Evolutionary conservation across 306 rosid species (phyloP).

Genomic region (Calophaca sinica): DNA sequence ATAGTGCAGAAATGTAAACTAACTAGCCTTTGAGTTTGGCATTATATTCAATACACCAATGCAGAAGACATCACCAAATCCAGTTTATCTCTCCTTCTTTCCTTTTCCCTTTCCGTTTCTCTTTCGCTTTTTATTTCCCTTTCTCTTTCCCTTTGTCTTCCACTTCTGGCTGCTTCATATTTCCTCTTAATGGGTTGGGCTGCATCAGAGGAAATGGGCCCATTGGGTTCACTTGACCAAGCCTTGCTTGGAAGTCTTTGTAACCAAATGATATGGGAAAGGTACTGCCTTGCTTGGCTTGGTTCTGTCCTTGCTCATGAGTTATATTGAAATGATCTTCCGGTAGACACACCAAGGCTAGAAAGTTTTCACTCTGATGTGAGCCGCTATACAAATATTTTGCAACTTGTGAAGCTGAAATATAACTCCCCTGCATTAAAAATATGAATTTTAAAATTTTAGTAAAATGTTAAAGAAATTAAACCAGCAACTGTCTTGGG

Average conservation of each 20-base stretch:
- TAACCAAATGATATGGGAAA: background rate
- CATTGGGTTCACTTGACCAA: background rate
- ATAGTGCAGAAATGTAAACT: too few relatives aligned
- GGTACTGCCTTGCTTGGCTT: background rate
- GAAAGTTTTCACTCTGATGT: background rate
- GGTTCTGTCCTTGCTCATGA: background rate
- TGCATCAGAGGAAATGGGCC: slow-evolving; percentile 15
- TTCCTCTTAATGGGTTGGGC: too few relatives aligned
- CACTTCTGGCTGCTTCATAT: too few relatives aligned
- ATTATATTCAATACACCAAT: too few relatives aligned
- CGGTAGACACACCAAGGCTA: background rate
- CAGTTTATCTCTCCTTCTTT: too few relatives aligned
- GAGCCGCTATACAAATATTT: too few relatives aligned
- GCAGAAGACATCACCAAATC: too few relatives aligned
- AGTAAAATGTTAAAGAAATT: background rate
- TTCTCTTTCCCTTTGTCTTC: too few relatives aligned
- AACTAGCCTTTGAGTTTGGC: too few relatives aligned
- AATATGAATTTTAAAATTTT: background rate
- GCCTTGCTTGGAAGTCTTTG: background rate
- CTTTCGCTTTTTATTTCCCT: too few relatives aligned
- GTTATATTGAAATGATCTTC: background rate
- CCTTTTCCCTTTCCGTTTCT: too few relatives aligned
- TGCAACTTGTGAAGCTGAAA: too few relatives aligned
- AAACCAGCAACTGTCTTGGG: background rate
- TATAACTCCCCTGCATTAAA: background rate